A percentile compares a stretch with the other conserved stretches of the same genome.
phyloP scores from a whole-genome alignment of 306 rosid genomes.

The Prinsepia uniflora region DNA sequence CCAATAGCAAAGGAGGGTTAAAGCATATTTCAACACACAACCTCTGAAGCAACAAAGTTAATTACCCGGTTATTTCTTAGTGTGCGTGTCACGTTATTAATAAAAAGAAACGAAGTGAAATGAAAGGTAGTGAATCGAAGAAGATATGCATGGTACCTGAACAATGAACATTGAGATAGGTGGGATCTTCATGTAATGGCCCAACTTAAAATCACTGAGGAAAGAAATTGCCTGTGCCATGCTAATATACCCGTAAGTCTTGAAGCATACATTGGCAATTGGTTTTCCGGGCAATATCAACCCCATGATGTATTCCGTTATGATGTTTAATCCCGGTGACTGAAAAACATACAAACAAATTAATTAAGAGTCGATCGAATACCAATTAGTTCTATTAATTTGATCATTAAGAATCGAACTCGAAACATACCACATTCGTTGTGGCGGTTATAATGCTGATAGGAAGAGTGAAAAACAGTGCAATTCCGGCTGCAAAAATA shows the following conservation, averaged over 20 bases:
- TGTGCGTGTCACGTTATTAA: not conserved
- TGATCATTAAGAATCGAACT: not conserved
- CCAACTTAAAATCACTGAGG: conserved; percentile 62
- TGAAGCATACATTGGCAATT: conserved; percentile 70
- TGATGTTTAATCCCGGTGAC: conserved; percentile 61
- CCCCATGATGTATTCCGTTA: conserved; percentile 65
- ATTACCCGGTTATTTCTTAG: not conserved
- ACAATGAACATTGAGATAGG: conserved; percentile 66
- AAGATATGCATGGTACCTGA: conserved; percentile 45
- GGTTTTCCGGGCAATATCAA: conserved; percentile 61
- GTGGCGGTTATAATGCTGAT: conserved; percentile 62
- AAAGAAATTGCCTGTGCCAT: conserved; percentile 67
- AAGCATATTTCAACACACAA: no score
- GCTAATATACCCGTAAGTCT: conserved; percentile 65
- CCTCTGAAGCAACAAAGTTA: no score
- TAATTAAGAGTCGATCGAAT: no score
- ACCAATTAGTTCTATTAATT: no score
- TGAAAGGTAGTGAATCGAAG: not conserved
- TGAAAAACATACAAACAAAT: not conserved
- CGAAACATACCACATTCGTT: conserved; percentile 39
- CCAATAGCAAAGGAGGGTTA: no score
- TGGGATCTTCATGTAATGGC: conserved; percentile 70
- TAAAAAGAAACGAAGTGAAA: not conserved
- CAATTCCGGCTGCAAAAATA: conserved; percentile 45
- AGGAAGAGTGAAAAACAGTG: conserved; percentile 47